Percentiles rank a stretch among this genome's conserved stretches.
Evolutionary conservation across 805 yeast species (phyloP).

Genomic region (Pichia insulana): DNA sequence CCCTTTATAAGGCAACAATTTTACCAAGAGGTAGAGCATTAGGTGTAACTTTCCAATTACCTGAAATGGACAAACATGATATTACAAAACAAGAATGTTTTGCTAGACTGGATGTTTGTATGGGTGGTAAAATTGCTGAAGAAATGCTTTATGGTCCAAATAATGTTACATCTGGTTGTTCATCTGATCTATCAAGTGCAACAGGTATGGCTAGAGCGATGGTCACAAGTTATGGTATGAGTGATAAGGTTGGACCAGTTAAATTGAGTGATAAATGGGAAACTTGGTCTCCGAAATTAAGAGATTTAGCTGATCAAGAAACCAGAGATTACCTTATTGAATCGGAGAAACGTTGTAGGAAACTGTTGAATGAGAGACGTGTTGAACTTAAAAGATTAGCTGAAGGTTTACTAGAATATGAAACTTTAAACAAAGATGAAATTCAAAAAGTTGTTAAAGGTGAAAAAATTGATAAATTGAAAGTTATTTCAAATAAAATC

Average conservation of each 20-base stretch:
- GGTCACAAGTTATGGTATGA: slow-evolving; percentile 97
- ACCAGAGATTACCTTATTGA: slow-evolving; percentile 65
- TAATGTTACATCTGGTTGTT: slow-evolving; percentile 92
- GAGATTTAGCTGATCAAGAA: slow-evolving; percentile 90
- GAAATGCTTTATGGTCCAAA: slow-evolving; percentile 85
- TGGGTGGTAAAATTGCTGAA: slow-evolving; percentile 99
- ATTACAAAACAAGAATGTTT: slow-evolving; percentile 82
- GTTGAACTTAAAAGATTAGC: slow-evolving; percentile 81
- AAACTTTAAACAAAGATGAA: slow-evolving; percentile 85
- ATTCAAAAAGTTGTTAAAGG: slow-evolving; percentile 82
- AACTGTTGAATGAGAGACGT: slow-evolving; percentile 49
- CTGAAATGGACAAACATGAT: slow-evolving; percentile 96
- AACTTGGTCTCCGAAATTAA: slow-evolving; percentile 82
- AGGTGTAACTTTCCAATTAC: slow-evolving; percentile 94
- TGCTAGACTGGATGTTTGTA: slow-evolving; percentile 90
- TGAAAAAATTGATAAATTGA: slow-evolving; percentile 59
- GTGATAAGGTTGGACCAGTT: slow-evolving; percentile 87
- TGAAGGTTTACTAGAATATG: slow-evolving; percentile 88
- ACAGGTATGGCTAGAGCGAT: slow-evolving; percentile 91
- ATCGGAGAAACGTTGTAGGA: slow-evolving; percentile 74
- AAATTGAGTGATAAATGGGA: slow-evolving; percentile 86
- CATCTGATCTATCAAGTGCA: slow-evolving; percentile 83
- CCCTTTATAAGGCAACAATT: slow-evolving; percentile 92
- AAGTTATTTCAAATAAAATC: slow-evolving; percentile 67
- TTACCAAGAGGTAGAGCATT: slow-evolving; percentile 94